A percentile compares a stretch with the other conserved stretches of the same genome.
These are phyloP conservation scores for Blastobotrys chiropterorum DNA, from an alignment of 805 yeast species.

Conservation along the genomic window DNA sequence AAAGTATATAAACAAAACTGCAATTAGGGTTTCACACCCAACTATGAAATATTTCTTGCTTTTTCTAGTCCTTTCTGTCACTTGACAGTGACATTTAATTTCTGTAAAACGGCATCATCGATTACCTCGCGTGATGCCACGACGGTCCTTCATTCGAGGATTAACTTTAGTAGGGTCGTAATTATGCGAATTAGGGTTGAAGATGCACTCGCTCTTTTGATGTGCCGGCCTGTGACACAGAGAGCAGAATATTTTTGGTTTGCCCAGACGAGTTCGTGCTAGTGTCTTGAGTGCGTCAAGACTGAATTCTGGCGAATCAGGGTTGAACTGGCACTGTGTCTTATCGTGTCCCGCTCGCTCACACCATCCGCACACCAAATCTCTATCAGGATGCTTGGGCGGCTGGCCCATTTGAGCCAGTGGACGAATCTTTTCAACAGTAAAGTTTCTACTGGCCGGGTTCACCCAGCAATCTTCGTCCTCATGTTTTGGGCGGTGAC, in stretches of 20 bases:
- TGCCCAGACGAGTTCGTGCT: constrained; percentile 2
- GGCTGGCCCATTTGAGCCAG: not conserved
- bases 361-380: constrained; percentile 1
- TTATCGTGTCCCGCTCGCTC: not conserved
- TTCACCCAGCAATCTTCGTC: constrained; percentile 9
- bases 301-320: not conserved
- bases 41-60: no score
- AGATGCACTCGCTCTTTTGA: constrained; percentile 1
- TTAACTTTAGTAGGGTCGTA: constrained; percentile 2
- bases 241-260: constrained; percentile 2
- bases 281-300: not conserved
- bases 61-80: no score
- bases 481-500: constrained; percentile 3
- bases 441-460: constrained; percentile 10
- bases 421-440: constrained; percentile 6
- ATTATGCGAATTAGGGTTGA: constrained; percentile 3
- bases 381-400: not conserved
- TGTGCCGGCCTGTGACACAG: constrained; percentile 4
- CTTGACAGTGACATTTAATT: no score
- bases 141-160: not conserved
- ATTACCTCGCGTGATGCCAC: not conserved
- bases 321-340: not conserved
- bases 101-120: no score
- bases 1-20: not conserved
- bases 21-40: not conserved